Conservation (phyloP, 2,329 filamentous ascomycete genomes). For the Fusarium sp. region DNA sequence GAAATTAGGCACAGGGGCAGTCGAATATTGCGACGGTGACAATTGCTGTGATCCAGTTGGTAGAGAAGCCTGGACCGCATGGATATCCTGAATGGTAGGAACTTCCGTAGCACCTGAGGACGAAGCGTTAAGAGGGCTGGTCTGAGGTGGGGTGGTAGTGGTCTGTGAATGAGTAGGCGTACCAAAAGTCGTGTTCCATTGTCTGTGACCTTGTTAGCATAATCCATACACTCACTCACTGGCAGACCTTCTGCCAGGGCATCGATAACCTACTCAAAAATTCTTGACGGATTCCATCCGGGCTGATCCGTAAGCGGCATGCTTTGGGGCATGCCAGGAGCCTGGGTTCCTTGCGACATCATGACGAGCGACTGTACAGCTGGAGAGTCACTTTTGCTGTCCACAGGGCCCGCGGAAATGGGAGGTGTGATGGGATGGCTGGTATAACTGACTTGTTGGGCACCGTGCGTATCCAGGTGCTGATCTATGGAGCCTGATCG, state of each 20-base stretch:
- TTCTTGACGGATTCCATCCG: conserved; percentile 86
- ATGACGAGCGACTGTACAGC: conserved; percentile 78
- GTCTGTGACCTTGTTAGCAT: conserved; percentile 63
- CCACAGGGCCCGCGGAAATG: conserved; percentile 77
- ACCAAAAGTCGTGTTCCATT: conserved; percentile 96
- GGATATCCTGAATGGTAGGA: conserved; percentile 65
- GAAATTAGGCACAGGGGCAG: conserved; percentile 67
- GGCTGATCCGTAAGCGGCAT: conserved; percentile 73
- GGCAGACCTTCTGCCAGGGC: no score
- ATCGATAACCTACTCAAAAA: conserved; percentile 83
- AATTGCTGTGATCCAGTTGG: conserved; percentile 61
- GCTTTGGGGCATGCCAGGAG: conserved; percentile 63
- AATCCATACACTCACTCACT: not conserved
- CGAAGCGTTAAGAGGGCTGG: conserved; percentile 65
- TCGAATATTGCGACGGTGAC: conserved; percentile 64
- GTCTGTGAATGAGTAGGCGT: conserved; percentile 62
- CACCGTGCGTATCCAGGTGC: conserved; percentile 64
- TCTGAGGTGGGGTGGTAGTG: conserved; percentile 54
- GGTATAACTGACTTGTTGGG: conserved; percentile 74
- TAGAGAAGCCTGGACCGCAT: conserved; percentile 60
- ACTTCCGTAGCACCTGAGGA: conserved; percentile 67
- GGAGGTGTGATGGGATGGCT: conserved; percentile 84
- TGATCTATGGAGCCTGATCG: conserved; percentile 65
- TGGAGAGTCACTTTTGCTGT: conserved; percentile 82
- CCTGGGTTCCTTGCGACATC: conserved; percentile 73